Conservation (phyloP, 768 basidiomycete genomes). For the Phlebiopsis flavidoalba region DNA sequence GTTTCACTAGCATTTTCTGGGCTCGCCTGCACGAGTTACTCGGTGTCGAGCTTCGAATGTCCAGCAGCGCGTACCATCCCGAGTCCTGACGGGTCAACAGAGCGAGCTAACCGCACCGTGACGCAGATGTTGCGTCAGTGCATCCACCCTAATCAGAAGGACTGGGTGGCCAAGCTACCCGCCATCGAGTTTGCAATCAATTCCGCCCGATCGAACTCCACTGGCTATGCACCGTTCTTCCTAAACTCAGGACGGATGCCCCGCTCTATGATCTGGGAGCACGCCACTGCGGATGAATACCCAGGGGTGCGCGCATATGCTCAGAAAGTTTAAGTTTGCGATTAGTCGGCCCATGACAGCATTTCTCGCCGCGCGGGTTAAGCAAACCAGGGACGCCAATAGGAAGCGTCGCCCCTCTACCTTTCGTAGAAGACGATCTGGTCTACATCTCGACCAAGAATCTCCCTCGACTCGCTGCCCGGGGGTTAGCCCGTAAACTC, state of each 20-base stretch:
- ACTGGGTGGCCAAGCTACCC: conserved; percentile 29
- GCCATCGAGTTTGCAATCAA: conserved; percentile 36
- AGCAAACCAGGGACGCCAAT: conserved; percentile 30
- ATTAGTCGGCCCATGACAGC: conserved; percentile 26
- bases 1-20: conserved; percentile 42
- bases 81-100: conserved; percentile 20
- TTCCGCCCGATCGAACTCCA: conserved; percentile 26
- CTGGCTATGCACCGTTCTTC: conserved; percentile 33
- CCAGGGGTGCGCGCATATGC: conserved; percentile 28
- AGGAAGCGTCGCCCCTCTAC: conserved; percentile 1
- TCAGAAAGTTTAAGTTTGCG: conserved; percentile 20
- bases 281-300: conserved; percentile 4
- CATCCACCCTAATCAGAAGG: conserved; percentile 24
- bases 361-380: conserved; percentile 26
- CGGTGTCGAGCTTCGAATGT: conserved; percentile 29
- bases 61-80: background rate
- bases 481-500: conserved; percentile 20
- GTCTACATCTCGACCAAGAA: conserved; percentile 22
- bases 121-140: conserved; percentile 27
- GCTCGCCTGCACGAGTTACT: conserved; percentile 25
- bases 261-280: conserved; percentile 26
- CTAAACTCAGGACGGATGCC: conserved; percentile 29
- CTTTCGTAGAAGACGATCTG: conserved; percentile 21
- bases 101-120: conserved; percentile 30
- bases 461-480: conserved; percentile 6